phyloP scores from a whole-genome alignment of 805 yeast species.

The Saccharomycopsis sp. region DNA sequence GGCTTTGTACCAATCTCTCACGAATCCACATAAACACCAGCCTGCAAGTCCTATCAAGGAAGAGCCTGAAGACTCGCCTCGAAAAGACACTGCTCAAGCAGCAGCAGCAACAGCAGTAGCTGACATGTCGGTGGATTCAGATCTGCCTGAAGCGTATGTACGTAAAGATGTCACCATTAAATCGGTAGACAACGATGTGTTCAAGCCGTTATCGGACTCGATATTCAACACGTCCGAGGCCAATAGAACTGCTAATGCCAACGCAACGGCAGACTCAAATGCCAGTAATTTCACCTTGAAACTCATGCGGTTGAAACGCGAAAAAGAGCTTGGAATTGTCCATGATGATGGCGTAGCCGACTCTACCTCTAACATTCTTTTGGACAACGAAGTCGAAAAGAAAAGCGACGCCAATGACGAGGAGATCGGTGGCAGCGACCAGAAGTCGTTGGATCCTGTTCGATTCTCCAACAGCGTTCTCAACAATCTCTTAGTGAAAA shows the following conservation, averaged over 20 bases:
- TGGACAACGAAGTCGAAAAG: neutral
- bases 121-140: neutral
- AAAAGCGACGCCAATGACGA: neutral
- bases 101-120: neutral
- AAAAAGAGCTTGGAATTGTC: constrained; percentile 8
- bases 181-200: constrained; percentile 9
- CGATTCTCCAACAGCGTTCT: constrained; percentile 15
- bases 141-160: neutral
- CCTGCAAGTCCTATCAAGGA: neutral
- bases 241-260: neutral
- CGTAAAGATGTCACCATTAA: constrained; percentile 7
- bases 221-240: constrained; percentile 1
- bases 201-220: constrained; percentile 19
- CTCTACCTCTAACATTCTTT: neutral
- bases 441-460: neutral
- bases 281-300: constrained; percentile 17
- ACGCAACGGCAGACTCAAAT: constrained; percentile 10
- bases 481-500: constrained; percentile 10
- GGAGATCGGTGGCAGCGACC: neutral
- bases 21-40: neutral
- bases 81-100: neutral
- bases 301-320: constrained; percentile 17
- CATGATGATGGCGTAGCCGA: neutral
- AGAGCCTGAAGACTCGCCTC: neutral
- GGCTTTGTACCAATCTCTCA: constrained; percentile 3